Evolutionary conservation across 2,329 filamentous ascomycete genomes (phyloP).

Genomic region (Emmonsiellopsis sp.): DNA sequence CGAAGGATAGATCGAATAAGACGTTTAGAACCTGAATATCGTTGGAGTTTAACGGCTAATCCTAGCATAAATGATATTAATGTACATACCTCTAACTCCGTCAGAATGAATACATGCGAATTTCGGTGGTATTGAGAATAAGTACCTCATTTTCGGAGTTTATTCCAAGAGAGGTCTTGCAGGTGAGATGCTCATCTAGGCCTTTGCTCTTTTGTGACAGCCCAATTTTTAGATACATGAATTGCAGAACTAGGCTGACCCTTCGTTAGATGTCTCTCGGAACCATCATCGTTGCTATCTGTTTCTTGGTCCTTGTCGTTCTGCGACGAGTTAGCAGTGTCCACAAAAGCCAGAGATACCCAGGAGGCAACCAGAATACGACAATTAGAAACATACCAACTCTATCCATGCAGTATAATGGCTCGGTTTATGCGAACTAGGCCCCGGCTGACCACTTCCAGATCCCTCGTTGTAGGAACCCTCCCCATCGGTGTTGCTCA

Average conservation of each 20-base stretch:
- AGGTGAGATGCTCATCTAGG: not conserved
- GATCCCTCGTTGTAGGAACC: not conserved
- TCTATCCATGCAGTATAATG: constrained; percentile 3
- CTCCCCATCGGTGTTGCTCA: not conserved
- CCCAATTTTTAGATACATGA: not conserved
- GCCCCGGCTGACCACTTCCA: not conserved
- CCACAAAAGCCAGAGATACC: not conserved
- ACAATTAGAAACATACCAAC: not conserved
- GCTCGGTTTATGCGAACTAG: not conserved
- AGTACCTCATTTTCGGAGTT: too few relatives aligned
- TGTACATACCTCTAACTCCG: too few relatives aligned
- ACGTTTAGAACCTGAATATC: too few relatives aligned
- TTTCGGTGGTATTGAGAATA: too few relatives aligned
- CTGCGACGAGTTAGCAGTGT: not conserved
- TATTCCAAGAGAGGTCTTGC: too few relatives aligned
- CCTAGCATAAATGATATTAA: too few relatives aligned
- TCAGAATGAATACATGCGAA: too few relatives aligned
- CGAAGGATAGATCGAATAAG: too few relatives aligned
- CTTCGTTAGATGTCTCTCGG: not conserved
- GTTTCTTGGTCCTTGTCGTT: not conserved
- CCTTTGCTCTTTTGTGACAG: not conserved
- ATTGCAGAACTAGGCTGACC: not conserved
- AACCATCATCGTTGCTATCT: constrained; percentile 1
- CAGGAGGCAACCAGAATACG: too few relatives aligned
- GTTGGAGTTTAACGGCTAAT: too few relatives aligned